A percentile compares a stretch with the other conserved stretches of the same genome.
phyloP scores from a whole-genome alignment of 225 moss, liverwort and hornwort genomes.

The Bryum argenteum region DNA sequence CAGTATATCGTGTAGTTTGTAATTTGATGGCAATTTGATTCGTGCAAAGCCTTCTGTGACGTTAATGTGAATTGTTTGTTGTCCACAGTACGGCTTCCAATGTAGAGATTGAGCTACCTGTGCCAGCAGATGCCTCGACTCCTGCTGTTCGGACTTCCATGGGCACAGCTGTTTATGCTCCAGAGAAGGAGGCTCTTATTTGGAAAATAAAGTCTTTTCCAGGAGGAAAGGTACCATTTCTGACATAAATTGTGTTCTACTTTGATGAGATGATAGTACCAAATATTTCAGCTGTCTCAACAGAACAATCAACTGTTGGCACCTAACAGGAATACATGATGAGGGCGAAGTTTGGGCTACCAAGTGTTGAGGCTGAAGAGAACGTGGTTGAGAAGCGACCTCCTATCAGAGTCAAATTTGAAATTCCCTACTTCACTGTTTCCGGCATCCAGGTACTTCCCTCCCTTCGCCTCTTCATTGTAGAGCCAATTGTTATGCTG shows the following conservation, averaged over 20 bases:
- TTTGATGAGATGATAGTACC: background rate
- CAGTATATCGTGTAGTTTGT: conserved; percentile 24
- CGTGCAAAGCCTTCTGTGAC: conserved; percentile 10
- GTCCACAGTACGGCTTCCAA: conserved; percentile 90
- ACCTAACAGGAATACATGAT: conserved; percentile 85
- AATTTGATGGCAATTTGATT: conserved; percentile 17
- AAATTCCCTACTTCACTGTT: conserved; percentile 96
- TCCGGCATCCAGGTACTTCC: conserved; percentile 87
- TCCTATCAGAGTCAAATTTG: conserved; percentile 95
- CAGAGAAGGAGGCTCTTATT: conserved; percentile 88
- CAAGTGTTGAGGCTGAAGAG: conserved; percentile 95
- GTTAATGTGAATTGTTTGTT: conserved; percentile 17
- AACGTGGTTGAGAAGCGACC: conserved; percentile 81
- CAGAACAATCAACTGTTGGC: conserved; percentile 14
- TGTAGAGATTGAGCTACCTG: conserved; percentile 97
- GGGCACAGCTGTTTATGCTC: conserved; percentile 94
- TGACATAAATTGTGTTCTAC: background rate
- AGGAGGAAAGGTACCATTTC: conserved; percentile 81
- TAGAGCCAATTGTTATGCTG: background rate
- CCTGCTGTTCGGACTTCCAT: conserved; percentile 94
- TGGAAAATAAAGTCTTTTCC: conserved; percentile 99
- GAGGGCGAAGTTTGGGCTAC: conserved; percentile 95
- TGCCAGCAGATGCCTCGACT: conserved; percentile 94
- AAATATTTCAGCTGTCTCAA: conserved; percentile 4
- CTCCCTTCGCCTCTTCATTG: background rate